Evolutionary conservation across 805 yeast genomes (phyloP).

Genomic region (Clavispora phyllophila): DNA sequence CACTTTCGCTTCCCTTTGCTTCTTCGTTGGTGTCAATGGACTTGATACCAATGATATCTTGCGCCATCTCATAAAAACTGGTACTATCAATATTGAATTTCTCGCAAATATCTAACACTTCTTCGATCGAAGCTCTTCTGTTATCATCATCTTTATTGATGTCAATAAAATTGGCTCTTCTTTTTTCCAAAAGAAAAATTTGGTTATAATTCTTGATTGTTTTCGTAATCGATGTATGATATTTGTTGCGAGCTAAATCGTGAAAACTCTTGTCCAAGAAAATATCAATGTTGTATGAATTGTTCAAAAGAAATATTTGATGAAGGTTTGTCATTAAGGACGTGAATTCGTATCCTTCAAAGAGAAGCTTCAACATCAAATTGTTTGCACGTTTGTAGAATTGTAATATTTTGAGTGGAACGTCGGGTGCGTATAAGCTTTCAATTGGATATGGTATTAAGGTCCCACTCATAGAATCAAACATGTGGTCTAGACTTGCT

Average conservation of each 20-base stretch:
- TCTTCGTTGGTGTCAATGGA: conserved; percentile 52
- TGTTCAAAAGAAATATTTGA: conserved; percentile 51
- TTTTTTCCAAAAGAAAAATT: conserved; percentile 4
- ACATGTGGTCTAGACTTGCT: conserved; percentile 25
- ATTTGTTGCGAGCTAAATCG: conserved; percentile 48
- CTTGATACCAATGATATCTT: conserved; percentile 48
- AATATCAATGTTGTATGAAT: conserved; percentile 45
- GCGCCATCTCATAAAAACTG: conserved; percentile 40
- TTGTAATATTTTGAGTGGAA: conserved; percentile 51
- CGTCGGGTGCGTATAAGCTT: conserved; percentile 34
- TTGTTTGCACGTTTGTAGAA: conserved; percentile 68
- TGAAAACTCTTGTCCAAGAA: conserved; percentile 47
- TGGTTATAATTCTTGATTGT: conserved; percentile 8
- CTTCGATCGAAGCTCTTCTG: neutral
- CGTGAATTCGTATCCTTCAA: conserved; percentile 54
- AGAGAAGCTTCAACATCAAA: conserved; percentile 50
- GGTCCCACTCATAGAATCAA: conserved; percentile 16
- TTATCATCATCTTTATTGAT: neutral
- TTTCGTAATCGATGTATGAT: conserved; percentile 20
- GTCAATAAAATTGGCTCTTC: neutral
- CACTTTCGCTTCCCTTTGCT: conserved; percentile 18
- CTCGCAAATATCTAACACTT: conserved; percentile 11
- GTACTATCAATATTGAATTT: conserved; percentile 39
- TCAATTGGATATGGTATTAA: conserved; percentile 18
- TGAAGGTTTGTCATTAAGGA: conserved; percentile 47